These are phyloP conservation scores for Colletotrichum endophyticum DNA, from an alignment of 2,329 filamentous ascomycete genomes.

Conservation along the genomic window DNA sequence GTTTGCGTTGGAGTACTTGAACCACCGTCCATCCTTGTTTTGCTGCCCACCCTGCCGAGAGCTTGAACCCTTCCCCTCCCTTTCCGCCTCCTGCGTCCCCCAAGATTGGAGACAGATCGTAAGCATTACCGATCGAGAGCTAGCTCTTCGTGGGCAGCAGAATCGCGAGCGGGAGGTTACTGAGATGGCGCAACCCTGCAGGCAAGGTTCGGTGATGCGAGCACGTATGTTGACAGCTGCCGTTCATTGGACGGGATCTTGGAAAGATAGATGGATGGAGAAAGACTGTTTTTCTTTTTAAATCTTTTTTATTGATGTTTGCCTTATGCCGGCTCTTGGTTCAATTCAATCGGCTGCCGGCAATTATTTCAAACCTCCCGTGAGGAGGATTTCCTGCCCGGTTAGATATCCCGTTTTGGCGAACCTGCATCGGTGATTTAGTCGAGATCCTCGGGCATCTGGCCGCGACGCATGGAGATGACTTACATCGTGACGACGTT, in stretches of 20 bases:
- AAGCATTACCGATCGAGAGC: background rate
- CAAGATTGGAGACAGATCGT: background rate
- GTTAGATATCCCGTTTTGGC: slow-evolving; percentile 33
- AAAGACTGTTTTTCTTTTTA: background rate
- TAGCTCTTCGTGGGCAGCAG: background rate
- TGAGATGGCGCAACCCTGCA: background rate
- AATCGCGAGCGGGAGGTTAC: background rate
- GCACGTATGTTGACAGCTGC: background rate
- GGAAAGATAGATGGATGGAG: background rate
- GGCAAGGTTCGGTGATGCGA: background rate
- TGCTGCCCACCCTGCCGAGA: background rate
- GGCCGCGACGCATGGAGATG: background rate
- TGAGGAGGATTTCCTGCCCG: slow-evolving; percentile 30
- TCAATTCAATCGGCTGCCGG: background rate
- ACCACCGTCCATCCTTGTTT: background rate
- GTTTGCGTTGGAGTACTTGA: background rate
- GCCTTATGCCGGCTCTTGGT: background rate
- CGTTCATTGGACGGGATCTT: background rate
- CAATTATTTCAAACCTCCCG: slow-evolving; percentile 27
- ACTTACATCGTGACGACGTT: slow-evolving; percentile 38
- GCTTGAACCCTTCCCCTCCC: background rate
- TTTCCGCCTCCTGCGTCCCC: background rate
- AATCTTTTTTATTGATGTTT: background rate
- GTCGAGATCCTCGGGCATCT: background rate
- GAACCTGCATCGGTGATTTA: slow-evolving; percentile 23